Base-by-base conservation (phyloP, 2,329 filamentous ascomycete genomes). In the Pseudocercospora vitis region DNA sequence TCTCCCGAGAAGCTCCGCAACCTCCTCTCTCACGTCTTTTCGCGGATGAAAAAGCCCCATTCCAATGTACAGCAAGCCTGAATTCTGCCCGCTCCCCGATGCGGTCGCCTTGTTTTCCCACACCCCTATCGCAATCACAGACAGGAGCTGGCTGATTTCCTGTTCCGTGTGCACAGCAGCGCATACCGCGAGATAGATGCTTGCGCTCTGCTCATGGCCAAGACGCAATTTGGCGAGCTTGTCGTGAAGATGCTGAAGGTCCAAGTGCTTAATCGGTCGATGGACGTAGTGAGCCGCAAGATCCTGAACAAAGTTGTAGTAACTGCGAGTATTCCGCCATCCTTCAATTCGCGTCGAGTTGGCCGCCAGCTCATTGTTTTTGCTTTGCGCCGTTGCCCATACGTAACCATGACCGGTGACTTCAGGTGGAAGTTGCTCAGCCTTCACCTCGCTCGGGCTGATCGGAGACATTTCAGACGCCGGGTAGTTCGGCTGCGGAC, bases 271-370 rank as follows among this genome's bases (percentile, higher is more conserved):
- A 35, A 92, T 79, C 1, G 89, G 87, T 1, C 66, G 65, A 35
- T 65, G 57, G 7, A 63, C 58, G 55, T 70, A 72, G 51, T 62
- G 64, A 23, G 65, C 60, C 12, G 68, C 66, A n/a, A 70, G 65
- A 46, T 72, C 70, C 52, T 69, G 69, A 59, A 97, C 92, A 68
- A 90, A 97, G 62, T 89, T 91, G 74, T 95, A 96, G 69, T 99
- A 99, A 66, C 89, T 95, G 56, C 94, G 81, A 1, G 94, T 97
- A 60, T 90, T 95, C 62, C 94, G 85, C 94, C 94, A 99, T 52
- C 92, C 94, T 74, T 99, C 94, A 57, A 99, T 95, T 52, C 94
- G 82, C 53, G 89, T 90, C 42, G 94, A 90, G 57, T 95, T 96
- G 2, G 91, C 92, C 12, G 91, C 88, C 31, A 99, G 81, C 73